Conservation (phyloP, 75 land plant species). For the Selaginella moellendorffii region DNA sequence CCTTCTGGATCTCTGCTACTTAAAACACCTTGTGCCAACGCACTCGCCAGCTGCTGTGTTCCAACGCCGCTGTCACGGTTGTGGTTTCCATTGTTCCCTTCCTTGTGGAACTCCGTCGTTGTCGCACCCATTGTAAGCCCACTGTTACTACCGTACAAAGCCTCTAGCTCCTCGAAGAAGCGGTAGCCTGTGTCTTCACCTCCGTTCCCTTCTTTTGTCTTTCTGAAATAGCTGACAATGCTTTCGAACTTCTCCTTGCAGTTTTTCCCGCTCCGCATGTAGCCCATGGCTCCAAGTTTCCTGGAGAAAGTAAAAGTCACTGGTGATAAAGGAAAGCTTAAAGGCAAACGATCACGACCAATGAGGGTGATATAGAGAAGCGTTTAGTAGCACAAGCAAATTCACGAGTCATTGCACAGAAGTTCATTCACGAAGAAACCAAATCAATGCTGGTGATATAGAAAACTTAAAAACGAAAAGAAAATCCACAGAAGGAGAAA, state of each 20-base stretch:
- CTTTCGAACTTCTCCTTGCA: slow-evolving; percentile 84
- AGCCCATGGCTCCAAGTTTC: slow-evolving; percentile 58
- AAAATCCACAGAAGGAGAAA: not conserved
- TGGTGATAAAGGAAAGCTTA: not conserved
- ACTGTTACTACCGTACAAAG: slow-evolving; percentile 36
- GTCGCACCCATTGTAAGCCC: not conserved
- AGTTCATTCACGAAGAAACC: not conserved
- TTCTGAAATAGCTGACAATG: slow-evolving; percentile 73
- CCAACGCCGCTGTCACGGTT: not conserved
- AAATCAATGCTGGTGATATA: not conserved
- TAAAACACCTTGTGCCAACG: too few species aligned
- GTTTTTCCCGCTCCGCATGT: slow-evolving; percentile 64
- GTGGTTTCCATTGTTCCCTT: not conserved
- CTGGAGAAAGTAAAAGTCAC: slow-evolving; percentile 16
- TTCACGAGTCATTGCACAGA: not conserved
- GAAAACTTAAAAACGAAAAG: not conserved
- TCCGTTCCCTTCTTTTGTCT: slow-evolving; percentile 76
- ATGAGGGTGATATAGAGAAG: too few species aligned
- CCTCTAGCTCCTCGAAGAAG: slow-evolving; percentile 69
- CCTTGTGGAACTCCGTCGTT: not conserved
- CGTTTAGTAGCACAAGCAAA: not conserved
- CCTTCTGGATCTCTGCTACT: too few species aligned
- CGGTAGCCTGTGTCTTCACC: slow-evolving; percentile 62
- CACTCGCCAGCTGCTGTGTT: too few species aligned
- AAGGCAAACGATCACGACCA: too few species aligned